phyloP scores from a whole-genome alignment of 208 protist genomes.

The Eutreptiella sp. region DNA sequence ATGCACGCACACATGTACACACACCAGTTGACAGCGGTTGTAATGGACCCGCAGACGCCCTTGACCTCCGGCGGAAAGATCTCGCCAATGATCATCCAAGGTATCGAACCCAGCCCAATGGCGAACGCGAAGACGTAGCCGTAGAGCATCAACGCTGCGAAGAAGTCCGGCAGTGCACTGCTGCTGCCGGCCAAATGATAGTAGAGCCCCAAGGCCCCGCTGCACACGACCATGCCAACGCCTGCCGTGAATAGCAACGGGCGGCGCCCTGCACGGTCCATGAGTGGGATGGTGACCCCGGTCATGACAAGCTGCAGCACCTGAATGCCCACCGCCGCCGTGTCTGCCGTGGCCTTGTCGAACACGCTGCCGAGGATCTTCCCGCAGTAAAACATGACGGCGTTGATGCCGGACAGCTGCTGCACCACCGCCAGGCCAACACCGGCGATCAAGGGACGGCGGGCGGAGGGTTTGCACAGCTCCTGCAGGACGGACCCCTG shows the following conservation, averaged over 20 bases:
- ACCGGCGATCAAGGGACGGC: neutral
- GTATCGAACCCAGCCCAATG: slow-evolving; percentile 3
- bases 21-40: slow-evolving; percentile 5
- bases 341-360: neutral
- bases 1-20: neutral
- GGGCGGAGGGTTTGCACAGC: no score
- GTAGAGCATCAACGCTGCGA: neutral
- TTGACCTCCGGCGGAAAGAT: neutral
- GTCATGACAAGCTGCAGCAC: neutral
- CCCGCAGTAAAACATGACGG: neutral
- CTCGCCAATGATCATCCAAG: slow-evolving; percentile 13
- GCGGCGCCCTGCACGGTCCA: neutral
- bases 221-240: neutral
- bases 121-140: slow-evolving; percentile 2
- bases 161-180: no score
- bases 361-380: neutral
- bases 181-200: neutral
- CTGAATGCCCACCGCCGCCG: neutral
- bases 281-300: neutral
- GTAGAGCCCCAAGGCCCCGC: neutral
- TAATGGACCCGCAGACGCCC: neutral
- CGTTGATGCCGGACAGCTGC: neutral
- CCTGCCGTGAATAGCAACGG: neutral
- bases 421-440: slow-evolving; percentile 2
- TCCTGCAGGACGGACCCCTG: no score